Base-by-base conservation (phyloP, 805 yeast genomes). In the Aciculoconidium aculeatum region DNA sequence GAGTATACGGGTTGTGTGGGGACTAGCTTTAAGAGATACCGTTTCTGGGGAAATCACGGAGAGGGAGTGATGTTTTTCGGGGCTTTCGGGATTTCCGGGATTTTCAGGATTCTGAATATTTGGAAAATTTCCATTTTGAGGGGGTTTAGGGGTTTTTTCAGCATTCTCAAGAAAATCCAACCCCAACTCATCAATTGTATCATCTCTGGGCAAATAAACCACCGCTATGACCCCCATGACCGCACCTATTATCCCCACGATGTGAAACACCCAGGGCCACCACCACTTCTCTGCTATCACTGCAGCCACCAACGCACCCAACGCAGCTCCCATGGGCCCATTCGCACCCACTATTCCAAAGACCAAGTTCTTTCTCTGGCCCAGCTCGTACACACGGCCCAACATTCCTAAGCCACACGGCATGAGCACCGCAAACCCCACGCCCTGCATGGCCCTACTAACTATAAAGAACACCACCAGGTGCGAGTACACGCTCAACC, bases 191-290 rank as follows among this genome's bases (percentile, higher is more conserved):
- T n/a, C n/a, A n/a, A n/a, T n/a, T n/a, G n/a, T n/a, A n/a, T n/a
- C n/a, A 7, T 23, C 27, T n/a, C 23, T 36, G 28, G 36, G 33
- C 19, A 75, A 57, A 19, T 55, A 47, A 15, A 61, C 44, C n/a
- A 41, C 37, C 5, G 66, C 57, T 7, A 53, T 23, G 4, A 51
- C 38, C 0, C 63, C 61, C 10, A 64, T 38, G 1, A 47, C 21
- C 3, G 49, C 30, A 17, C 67, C 46, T 1, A 60, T 54, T 5
- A 75, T 69, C 1, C 65, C 61, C 35, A 65, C 49, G 3, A 67
- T 37, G 63, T 71, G 76, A 38, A 62, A 77, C 12, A 66, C 56
- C 81, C 82, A 77, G 2, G 77, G 70, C 84, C 84, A 77, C 62
- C 69, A 60, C 16, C 55, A 59, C 11, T 51, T 44, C 43, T 63